A percentile compares a stretch with the other conserved stretches of the same genome.
Evolutionary conservation across 805 yeast genomes (phyloP).

Genomic region (Candida peoriensis): DNA sequence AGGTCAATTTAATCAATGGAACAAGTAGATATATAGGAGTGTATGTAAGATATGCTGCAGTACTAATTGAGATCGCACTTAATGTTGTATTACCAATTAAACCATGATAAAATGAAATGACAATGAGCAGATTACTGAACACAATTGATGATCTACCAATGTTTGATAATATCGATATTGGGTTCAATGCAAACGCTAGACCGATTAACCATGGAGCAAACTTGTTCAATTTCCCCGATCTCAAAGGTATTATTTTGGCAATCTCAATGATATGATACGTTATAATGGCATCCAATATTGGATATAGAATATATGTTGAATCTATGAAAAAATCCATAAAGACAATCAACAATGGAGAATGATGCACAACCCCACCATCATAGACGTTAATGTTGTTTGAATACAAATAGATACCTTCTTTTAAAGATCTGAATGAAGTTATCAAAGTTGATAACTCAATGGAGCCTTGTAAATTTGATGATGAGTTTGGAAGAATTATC

Average conservation of each 20-base stretch:
- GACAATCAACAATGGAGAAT: slow-evolving; percentile 68
- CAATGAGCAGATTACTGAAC: slow-evolving; percentile 55
- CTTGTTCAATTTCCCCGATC: slow-evolving; percentile 6
- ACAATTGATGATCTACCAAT: slow-evolving; percentile 63
- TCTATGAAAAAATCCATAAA: slow-evolving; percentile 31
- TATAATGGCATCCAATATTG: slow-evolving; percentile 53
- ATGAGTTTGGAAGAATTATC: slow-evolving; percentile 13
- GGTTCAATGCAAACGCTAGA: slow-evolving; percentile 71
- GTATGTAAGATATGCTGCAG: slow-evolving; percentile 59
- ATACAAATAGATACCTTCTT: slow-evolving; percentile 64
- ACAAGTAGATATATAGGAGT: slow-evolving; percentile 57
- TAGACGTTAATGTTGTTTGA: slow-evolving; percentile 58
- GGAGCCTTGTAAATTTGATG: slow-evolving; percentile 24
- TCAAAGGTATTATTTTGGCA: slow-evolving; percentile 29
- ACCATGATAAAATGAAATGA: slow-evolving; percentile 42
- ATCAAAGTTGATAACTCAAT: slow-evolving; percentile 71
- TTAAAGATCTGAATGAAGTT: slow-evolving; percentile 57
- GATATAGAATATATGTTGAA: slow-evolving; percentile 39
- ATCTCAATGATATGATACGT: slow-evolving; percentile 49
- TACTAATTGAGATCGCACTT: slow-evolving; percentile 49
- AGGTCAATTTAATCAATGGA: slow-evolving; percentile 41
- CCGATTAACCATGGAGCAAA: slow-evolving; percentile 43
- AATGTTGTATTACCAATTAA: slow-evolving; percentile 33
- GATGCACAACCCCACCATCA: slow-evolving; percentile 83
- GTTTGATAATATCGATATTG: slow-evolving; percentile 64